Evolutionary conservation across 352 stramenopile species (phyloP).

Genomic region (Peronosclerospora sorghi): DNA sequence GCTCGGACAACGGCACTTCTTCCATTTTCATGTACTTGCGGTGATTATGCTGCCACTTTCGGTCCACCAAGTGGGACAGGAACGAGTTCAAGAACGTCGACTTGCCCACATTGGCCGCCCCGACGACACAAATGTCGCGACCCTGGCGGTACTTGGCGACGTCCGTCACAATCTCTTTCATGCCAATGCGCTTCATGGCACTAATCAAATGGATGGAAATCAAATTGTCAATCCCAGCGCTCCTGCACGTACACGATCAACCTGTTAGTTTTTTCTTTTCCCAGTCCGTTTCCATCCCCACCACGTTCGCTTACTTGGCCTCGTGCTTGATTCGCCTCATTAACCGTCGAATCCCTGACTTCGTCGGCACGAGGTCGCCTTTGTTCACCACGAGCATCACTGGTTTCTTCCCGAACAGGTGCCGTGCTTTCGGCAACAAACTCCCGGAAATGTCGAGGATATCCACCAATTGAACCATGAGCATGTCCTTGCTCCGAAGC

Average conservation of each 20-base stretch:
- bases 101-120: slow-evolving; percentile 88
- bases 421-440: slow-evolving; percentile 71
- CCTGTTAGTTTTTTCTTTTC: background rate
- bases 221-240: slow-evolving; percentile 69
- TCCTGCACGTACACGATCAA: slow-evolving; percentile 11
- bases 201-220: slow-evolving; percentile 73
- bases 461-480: slow-evolving; percentile 88
- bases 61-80: slow-evolving; percentile 66
- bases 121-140: slow-evolving; percentile 85
- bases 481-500: slow-evolving; percentile 76
- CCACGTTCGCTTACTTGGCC: slow-evolving; percentile 36
- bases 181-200: slow-evolving; percentile 77
- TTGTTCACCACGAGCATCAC: slow-evolving; percentile 89
- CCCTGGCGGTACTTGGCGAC: slow-evolving; percentile 65
- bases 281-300: background rate
- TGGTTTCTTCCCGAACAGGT: slow-evolving; percentile 85
- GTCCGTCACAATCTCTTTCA: slow-evolving; percentile 80
- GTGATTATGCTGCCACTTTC: slow-evolving; percentile 81
- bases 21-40: slow-evolving; percentile 77
- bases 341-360: slow-evolving; percentile 71
- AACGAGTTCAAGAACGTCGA: slow-evolving; percentile 89
- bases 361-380: slow-evolving; percentile 77
- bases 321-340: slow-evolving; percentile 71
- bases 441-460: slow-evolving; percentile 87
- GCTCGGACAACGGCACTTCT: slow-evolving; percentile 41